Percentiles rank a stretch among this genome's conserved stretches.
phyloP scores from a whole-genome alignment of 495 filamentous ascomycete species.

The Baudoinia panamericana region DNA sequence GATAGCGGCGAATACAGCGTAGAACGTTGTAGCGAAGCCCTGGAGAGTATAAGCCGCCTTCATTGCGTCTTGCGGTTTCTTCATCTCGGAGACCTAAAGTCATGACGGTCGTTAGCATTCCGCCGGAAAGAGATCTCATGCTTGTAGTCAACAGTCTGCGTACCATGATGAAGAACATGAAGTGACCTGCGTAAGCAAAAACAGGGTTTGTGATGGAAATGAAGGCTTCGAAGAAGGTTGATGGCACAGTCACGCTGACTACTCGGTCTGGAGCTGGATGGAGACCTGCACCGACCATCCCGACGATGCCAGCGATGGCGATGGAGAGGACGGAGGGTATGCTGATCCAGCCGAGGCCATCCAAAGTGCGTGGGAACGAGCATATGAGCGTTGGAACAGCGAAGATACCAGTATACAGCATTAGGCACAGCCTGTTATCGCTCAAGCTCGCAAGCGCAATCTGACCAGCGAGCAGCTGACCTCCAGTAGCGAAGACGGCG shows the following conservation, averaged over 20 bases:
- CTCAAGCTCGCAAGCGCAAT: slow-evolving; percentile 29
- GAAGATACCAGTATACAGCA: slow-evolving; percentile 35
- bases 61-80: slow-evolving; percentile 42
- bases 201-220: slow-evolving; percentile 33
- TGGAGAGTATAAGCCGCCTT: slow-evolving; percentile 37
- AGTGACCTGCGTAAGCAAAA: slow-evolving; percentile 32
- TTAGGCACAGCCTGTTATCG: slow-evolving; percentile 31
- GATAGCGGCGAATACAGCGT: slow-evolving; percentile 39
- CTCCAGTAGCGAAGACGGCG: slow-evolving; percentile 34
- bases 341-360: slow-evolving; percentile 22
- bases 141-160: too few relatives aligned
- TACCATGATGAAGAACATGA: slow-evolving; percentile 42
- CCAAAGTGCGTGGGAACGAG: slow-evolving; percentile 25
- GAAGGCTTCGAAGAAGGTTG: slow-evolving; percentile 30
- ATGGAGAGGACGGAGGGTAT: slow-evolving; percentile 27
- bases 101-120: too few relatives aligned
- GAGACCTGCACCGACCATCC: slow-evolving; percentile 33
- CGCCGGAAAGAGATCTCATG: slow-evolving; percentile 39
- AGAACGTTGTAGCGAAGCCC: slow-evolving; percentile 38
- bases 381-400: slow-evolving; percentile 30
- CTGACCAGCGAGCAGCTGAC: slow-evolving; percentile 33
- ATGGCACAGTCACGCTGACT: slow-evolving; percentile 17
- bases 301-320: slow-evolving; percentile 30
- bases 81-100: slow-evolving; percentile 49
- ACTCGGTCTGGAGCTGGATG: slow-evolving; percentile 22